Evolutionary conservation across 176 grass and related monocot species (phyloP), one percentile per base, ranked within the genome.

Genomic region (Olyra latifolia): DNA sequence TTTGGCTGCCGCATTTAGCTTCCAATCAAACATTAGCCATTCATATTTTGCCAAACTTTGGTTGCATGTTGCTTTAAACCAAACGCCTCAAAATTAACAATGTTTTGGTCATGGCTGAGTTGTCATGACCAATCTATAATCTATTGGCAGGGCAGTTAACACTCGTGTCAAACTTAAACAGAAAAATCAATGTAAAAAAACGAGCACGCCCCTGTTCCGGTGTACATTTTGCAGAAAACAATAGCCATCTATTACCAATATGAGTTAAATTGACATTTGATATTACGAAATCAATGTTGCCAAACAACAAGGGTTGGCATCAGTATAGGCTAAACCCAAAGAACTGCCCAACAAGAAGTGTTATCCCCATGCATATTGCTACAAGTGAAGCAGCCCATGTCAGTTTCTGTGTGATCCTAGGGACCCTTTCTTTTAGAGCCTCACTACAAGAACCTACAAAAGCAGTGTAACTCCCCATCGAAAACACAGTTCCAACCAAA

Each of bases 351-450:
- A 93, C 69, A 14, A 99, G 41, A 64, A 99, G 89, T 59, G 92
- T 88, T 48, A 99, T 22, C 7, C 97, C 97, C 91, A 99, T 89
- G 25, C 78, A 93, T 84, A 99, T 84, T 6, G 97, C 97, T 72
- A 93, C 27, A 82, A 99, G 79, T 15, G 97, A 99, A 53, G 97
- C 97, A 40, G 84, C 92, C 97, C 97, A 99, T 19, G 97, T 99
- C 87, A 99, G 72, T 40, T 96, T 99, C 90, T 99, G 93, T 54
- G 97, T 99, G 72, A 99, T 92, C 81, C 80, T 99, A 8, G 97
- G 93, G 50, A 99, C 89, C 71, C 85, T 93, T 58, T 99, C 93
- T 68, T 96, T 89, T 3, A 99, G 67, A 10, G 92, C 97, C 82
- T 96, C 88, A 2, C 92, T 99, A 86, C 97, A 99, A 8, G 97